Base-by-base conservation (phyloP, 1,139 yeast genomes). In the Hanseniaspora sp. region DNA sequence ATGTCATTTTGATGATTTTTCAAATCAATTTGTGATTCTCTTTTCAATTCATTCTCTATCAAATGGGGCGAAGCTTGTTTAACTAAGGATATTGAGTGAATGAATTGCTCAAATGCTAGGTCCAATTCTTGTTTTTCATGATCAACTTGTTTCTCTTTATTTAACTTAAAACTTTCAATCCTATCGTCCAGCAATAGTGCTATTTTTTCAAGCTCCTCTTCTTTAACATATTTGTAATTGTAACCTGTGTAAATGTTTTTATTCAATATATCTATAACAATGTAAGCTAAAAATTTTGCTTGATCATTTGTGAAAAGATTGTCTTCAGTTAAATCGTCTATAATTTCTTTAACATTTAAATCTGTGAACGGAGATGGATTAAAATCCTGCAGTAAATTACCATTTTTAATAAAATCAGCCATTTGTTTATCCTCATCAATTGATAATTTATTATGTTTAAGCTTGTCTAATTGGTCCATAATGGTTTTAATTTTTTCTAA, bases 121-220 rank as follows among this genome's bases (percentile, higher is more conserved):
- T 79, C 78, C 68, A 87, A 72, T 57, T 84, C 86, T 49, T 95
- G 72, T 61, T 86, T 88, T 52, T 90, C 67, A 37, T 62, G 61
- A 41, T 80, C 76, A 46, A 84, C 80, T 57, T 85, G 80, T 52
- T 80, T 77, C 58, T 82, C 79, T 29, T 83, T 79, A 56, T 83
- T 86, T 59, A 82, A 81, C 53, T 85, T 69, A 44, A 92, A 71
- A 66, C 92, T 97, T 56, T 92, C 84, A 60, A 88, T 86, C 0
- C 96, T 96, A 47, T 96, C 95, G 64, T 88, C 94, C 67, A 88
- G 90, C 33, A 92, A 71, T 65, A 92, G 92, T 29, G 80, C 77
- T 62, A 88, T 96, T 63, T 88, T 90, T 59, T 87, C 95, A 17
- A 87, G 72, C 59, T 86, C 95, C 59, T 79, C 78, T 30, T 71